Evolutionary conservation across 352 stramenopile genomes (phyloP), one percentile per base, ranked within the genome.

Genomic region (Plasmopara muralis): DNA sequence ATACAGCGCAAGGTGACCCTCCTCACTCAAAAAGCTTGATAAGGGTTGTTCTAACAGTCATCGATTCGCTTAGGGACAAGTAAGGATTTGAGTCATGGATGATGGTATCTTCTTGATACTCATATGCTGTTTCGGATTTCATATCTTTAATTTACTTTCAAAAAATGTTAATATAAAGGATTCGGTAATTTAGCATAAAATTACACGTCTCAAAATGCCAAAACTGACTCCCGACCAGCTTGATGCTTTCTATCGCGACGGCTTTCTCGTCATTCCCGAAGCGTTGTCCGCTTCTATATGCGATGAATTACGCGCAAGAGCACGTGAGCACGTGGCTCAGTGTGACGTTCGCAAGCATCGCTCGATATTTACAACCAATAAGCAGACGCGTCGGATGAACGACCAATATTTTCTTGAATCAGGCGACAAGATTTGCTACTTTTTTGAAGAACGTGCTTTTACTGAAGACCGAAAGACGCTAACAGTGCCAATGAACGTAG

Each of bases 391-490:
- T 15, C 73, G 75, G 50, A 89, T 89, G 62, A 91, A 85, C 49
- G 84, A 95, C 47, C 75, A 92, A 60, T 97, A 98, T 61, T 98
- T 98, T 72, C 74, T 98, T 35, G 78, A 93, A 40, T 96, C 79
- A 39, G 88, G 88, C 9, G 76, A 94, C 53, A 80, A 87, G 49
- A 88, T 97, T 56, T 87, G 90, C 56, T 98, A 89, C 66, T 98
- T 98, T 77, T 96, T 94, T 30, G 95, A 98, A 72, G 77, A 90
- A 46, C 65, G 84, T 31, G 79, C 79, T 40, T 90, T 90, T 40
- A 41, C 74, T 25, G 42, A 55, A 2, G 79, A 87, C 52, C 37
- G 64, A n/a, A 79, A 94, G 67, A 74, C 94, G 49, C 54, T 85
- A 6, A 53, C 50, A 4, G 79, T 89, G 57, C 82, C 74, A 42